Percentiles rank a stretch among this genome's conserved stretches.
Evolutionary conservation across 495 filamentous ascomycete species (phyloP).

Genomic region (Neurospora sp.): DNA sequence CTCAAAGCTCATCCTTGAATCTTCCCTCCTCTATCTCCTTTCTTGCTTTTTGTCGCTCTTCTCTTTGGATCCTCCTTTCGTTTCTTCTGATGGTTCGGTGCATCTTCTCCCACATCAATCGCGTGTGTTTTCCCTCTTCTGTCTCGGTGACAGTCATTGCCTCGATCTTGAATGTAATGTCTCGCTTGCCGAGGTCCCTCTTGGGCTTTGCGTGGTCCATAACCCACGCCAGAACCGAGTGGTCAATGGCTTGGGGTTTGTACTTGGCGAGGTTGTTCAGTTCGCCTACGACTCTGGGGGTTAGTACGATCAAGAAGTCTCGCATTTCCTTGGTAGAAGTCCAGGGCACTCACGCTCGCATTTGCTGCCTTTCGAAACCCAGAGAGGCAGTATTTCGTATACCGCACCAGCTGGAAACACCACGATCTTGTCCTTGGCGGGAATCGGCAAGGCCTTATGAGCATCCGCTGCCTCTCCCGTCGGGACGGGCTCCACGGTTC

Average conservation of each 20-base stretch:
- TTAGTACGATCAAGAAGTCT: not conserved
- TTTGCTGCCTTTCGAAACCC: conserved; percentile 20
- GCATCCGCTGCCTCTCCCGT: not conserved
- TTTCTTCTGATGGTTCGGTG: conserved; percentile 17
- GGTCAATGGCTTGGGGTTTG: conserved; percentile 13
- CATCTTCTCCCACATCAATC: conserved; percentile 25
- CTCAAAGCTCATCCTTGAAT: conserved; percentile 17
- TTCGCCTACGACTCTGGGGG: conserved; percentile 7
- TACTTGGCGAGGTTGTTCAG: conserved; percentile 21
- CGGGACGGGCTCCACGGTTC: conserved; percentile 6
- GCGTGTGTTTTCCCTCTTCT: conserved; percentile 18
- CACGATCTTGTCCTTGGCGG: conserved; percentile 23
- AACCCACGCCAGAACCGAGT: conserved; percentile 19
- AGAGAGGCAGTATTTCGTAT: conserved; percentile 25
- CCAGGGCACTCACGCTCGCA: conserved; percentile 23
- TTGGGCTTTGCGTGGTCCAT: conserved; percentile 23
- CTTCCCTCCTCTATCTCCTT: conserved; percentile 13
- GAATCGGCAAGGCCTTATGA: not conserved
- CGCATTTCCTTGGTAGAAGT: not conserved
- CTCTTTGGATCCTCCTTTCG: conserved; percentile 15
- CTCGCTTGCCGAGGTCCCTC: conserved; percentile 18
- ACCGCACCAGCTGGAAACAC: conserved; percentile 22
- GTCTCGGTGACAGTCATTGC: conserved; percentile 22
- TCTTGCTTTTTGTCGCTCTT: conserved; percentile 13
- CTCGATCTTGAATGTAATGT: conserved; percentile 22